Evolutionary conservation across 2,329 filamentous ascomycete genomes (phyloP).

Genomic region (Beauveria scarabaeidicola): DNA sequence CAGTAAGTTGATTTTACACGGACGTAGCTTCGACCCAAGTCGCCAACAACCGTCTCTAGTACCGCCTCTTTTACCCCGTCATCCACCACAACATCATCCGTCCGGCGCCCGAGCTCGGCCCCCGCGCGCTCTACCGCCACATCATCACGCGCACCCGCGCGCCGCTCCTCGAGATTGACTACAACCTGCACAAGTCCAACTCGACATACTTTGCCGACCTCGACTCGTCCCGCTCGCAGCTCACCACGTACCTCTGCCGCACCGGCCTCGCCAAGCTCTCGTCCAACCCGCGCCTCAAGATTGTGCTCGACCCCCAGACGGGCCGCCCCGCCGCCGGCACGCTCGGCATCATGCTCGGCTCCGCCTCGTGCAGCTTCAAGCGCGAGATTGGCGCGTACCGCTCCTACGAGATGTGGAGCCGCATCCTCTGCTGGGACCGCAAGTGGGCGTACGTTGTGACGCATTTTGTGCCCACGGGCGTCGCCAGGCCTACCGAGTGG

Average conservation of each 20-base stretch:
- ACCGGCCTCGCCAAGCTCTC: conserved; percentile 46
- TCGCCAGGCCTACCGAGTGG: conserved; percentile 47
- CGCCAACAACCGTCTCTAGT: conserved; percentile 26
- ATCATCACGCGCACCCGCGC: conserved; percentile 58
- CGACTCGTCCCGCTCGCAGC: conserved; percentile 73
- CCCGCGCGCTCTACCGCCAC: conserved; percentile 64
- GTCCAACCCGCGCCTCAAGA: conserved; percentile 37
- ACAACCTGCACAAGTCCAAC: conserved; percentile 78
- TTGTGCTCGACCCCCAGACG: conserved; percentile 42
- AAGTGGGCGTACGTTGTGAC: conserved; percentile 76
- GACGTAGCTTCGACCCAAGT: too few relatives aligned
- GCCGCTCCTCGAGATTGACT: conserved; percentile 71
- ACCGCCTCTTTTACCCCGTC: conserved; percentile 51
- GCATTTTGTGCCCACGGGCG: conserved; percentile 59
- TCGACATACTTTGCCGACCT: conserved; percentile 82
- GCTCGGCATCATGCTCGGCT: conserved; percentile 60
- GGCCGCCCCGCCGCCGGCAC: conserved; percentile 42
- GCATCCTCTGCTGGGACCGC: conserved; percentile 65
- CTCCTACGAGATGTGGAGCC: conserved; percentile 64
- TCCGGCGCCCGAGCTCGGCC: conserved; percentile 39
- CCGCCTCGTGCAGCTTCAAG: conserved; percentile 66
- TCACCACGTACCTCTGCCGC: conserved; percentile 61
- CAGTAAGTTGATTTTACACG: conserved; percentile 42
- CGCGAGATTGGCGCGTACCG: conserved; percentile 63
- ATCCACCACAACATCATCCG: conserved; percentile 44